Conservation (phyloP, 768 basidiomycete genomes). For the Auriculariales sp. region DNA sequence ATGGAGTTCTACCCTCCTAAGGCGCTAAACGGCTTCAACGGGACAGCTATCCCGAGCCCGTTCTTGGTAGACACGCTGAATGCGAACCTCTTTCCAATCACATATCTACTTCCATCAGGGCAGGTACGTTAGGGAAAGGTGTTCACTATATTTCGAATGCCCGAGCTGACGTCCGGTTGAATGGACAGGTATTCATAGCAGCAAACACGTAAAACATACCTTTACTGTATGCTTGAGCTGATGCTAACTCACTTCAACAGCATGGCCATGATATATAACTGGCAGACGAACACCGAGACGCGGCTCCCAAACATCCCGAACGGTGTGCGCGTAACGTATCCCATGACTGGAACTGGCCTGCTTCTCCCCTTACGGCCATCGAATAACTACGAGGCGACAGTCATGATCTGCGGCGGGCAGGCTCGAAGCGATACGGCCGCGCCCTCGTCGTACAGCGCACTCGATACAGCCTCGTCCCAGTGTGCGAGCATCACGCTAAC, state of each 20-base stretch:
- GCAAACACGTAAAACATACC: slow-evolving; percentile 34
- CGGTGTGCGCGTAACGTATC: slow-evolving; percentile 68
- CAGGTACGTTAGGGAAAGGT: too few relatives aligned
- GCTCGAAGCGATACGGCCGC: slow-evolving; percentile 45
- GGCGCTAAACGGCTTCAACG: slow-evolving; percentile 47
- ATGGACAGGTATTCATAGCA: slow-evolving; percentile 58
- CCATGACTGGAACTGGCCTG: slow-evolving; percentile 63
- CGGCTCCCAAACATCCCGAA: slow-evolving; percentile 59
- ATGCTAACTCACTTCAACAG: slow-evolving; percentile 3
- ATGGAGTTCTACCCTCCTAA: slow-evolving; percentile 77
- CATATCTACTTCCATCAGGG: slow-evolving; percentile 55
- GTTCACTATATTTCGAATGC: too few relatives aligned
- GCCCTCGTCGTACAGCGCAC: slow-evolving; percentile 48
- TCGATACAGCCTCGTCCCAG: slow-evolving; percentile 57
- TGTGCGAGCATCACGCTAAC: slow-evolving; percentile 58
- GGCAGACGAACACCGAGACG: slow-evolving; percentile 45
- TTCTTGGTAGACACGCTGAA: slow-evolving; percentile 61
- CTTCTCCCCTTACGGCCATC: slow-evolving; percentile 54
- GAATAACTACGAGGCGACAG: slow-evolving; percentile 48
- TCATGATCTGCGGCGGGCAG: slow-evolving; percentile 71
- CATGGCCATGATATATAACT: slow-evolving; percentile 70
- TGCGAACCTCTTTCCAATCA: slow-evolving; percentile 73
- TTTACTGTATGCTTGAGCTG: neutral
- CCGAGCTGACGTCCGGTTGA: too few relatives aligned
- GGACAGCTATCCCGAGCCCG: slow-evolving; percentile 44